These are phyloP conservation scores for Aspergillus diversus DNA, from an alignment of 495 filamentous ascomycete species.

Conservation along the genomic window DNA sequence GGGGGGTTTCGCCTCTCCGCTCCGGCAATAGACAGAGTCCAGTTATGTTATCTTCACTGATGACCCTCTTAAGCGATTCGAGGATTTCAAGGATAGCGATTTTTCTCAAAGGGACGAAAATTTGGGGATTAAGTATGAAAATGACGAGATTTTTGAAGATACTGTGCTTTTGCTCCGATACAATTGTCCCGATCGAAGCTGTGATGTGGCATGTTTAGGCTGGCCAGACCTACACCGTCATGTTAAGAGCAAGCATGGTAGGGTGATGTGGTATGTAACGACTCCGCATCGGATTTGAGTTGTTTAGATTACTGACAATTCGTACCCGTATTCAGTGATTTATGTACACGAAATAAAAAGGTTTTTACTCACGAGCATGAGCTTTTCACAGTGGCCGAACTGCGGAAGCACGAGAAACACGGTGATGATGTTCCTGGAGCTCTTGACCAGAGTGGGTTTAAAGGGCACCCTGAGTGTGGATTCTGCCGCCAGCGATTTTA, in stretches of 20 bases:
- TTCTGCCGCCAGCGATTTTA: constrained; percentile 95
- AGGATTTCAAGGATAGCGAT: constrained; percentile 75
- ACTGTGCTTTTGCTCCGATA: constrained; percentile 86
- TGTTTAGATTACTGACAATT: constrained; percentile 13
- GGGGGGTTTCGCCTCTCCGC: background rate
- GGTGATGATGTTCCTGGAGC: constrained; percentile 93
- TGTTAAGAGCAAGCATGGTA: constrained; percentile 78
- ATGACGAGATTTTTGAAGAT: constrained; percentile 83
- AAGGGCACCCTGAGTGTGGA: constrained; percentile 90
- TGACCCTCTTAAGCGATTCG: constrained; percentile 73
- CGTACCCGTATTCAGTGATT: constrained; percentile 53
- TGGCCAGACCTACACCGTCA: constrained; percentile 96
- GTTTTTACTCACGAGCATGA: constrained; percentile 98
- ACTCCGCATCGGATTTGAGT: background rate
- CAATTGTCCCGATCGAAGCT: constrained; percentile 86
- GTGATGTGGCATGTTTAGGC: constrained; percentile 86
- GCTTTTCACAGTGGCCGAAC: constrained; percentile 79
- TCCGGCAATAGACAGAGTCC: constrained; percentile 63
- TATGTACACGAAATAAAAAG: constrained; percentile 94
- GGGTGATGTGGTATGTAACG: constrained; percentile 77
- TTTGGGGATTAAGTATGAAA: constrained; percentile 88
- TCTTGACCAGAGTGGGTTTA: constrained; percentile 92
- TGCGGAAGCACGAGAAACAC: constrained; percentile 83
- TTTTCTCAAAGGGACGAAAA: constrained; percentile 77
- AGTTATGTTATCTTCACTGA: constrained; percentile 91